Percentiles rank a stretch among this genome's conserved stretches.
Evolutionary conservation across 176 grass and related monocot species (phyloP).

Genomic region (Rhynchospora breviuscula): DNA sequence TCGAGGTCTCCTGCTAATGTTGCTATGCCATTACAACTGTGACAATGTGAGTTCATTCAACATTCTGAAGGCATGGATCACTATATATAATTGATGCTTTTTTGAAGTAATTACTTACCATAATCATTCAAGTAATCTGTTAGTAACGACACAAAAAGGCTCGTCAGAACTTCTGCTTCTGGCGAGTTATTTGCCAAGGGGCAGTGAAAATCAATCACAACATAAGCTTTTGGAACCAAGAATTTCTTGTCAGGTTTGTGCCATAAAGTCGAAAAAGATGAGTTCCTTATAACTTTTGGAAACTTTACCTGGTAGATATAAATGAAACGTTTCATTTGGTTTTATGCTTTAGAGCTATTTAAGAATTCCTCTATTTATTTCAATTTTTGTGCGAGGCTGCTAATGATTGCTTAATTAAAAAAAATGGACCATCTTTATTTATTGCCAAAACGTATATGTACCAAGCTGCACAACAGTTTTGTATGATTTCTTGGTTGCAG

Average conservation of each 20-base stretch:
- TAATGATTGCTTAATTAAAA: background rate
- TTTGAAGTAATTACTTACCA: slow-evolving; percentile 44
- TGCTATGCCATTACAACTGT: too few species aligned
- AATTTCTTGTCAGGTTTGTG: slow-evolving; percentile 76
- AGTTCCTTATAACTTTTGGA: slow-evolving; percentile 63
- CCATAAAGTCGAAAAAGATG: slow-evolving; percentile 74
- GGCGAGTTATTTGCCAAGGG: slow-evolving; percentile 75
- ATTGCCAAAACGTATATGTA: background rate
- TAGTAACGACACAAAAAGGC: slow-evolving; percentile 59
- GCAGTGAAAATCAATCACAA: slow-evolving; percentile 89
- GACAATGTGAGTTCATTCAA: background rate
- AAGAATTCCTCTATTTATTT: background rate
- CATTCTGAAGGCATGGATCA: background rate
- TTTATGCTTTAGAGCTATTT: background rate
- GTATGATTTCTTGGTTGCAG: background rate
- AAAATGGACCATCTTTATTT: background rate
- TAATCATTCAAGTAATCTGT: slow-evolving; percentile 95
- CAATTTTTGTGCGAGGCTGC: background rate
- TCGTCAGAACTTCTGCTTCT: slow-evolving; percentile 55
- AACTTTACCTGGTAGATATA: slow-evolving; percentile 48
- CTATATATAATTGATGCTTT: background rate
- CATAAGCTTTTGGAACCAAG: slow-evolving; percentile 70
- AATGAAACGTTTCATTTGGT: background rate
- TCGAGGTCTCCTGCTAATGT: too few species aligned
- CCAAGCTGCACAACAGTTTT: background rate